Evolutionary conservation across 177 flowering plant genomes (phyloP).

Genomic region (Vitis hybrid): DNA sequence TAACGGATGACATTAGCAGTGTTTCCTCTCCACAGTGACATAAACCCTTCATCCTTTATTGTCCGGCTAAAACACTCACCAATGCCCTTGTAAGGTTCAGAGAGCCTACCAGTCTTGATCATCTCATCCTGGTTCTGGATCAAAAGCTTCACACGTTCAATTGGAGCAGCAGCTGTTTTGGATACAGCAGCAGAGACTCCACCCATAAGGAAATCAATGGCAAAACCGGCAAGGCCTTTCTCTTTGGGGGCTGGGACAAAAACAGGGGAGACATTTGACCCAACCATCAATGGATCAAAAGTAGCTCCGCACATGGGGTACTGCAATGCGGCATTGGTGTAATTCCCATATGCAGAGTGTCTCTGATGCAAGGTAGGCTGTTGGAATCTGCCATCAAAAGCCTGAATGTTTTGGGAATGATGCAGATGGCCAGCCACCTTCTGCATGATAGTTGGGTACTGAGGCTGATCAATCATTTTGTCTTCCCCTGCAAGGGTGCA

Average conservation of each 20-base stretch:
- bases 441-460: constrained; percentile 29
- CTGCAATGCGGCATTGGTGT: constrained; percentile 35
- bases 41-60: constrained; percentile 44
- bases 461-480: constrained; percentile 33
- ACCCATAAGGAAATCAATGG: constrained; percentile 46
- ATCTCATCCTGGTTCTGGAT: constrained; percentile 64
- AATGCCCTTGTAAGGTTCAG: constrained; percentile 62
- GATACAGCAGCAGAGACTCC: constrained; percentile 54
- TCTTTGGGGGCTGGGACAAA: constrained; percentile 39
- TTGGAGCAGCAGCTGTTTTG: constrained; percentile 59
- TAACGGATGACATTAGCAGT: constrained; percentile 64
- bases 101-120: constrained; percentile 50
- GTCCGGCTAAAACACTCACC: constrained; percentile 52
- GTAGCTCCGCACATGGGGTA: constrained; percentile 20
- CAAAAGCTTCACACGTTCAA: constrained; percentile 57
- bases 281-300: constrained; percentile 13
- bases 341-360: constrained; percentile 28
- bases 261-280: constrained; percentile 25
- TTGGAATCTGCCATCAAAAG: constrained; percentile 16
- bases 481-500: constrained; percentile 16
- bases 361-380: constrained; percentile 23
- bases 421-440: constrained; percentile 32
- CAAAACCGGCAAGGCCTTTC: constrained; percentile 36
- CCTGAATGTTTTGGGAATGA: constrained; percentile 13
- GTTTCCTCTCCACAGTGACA: constrained; percentile 56